A percentile compares a stretch with the other conserved stretches of the same genome.
phyloP scores from a whole-genome alignment of 2,329 filamentous ascomycete genomes.

The Diaporthe sp. region DNA sequence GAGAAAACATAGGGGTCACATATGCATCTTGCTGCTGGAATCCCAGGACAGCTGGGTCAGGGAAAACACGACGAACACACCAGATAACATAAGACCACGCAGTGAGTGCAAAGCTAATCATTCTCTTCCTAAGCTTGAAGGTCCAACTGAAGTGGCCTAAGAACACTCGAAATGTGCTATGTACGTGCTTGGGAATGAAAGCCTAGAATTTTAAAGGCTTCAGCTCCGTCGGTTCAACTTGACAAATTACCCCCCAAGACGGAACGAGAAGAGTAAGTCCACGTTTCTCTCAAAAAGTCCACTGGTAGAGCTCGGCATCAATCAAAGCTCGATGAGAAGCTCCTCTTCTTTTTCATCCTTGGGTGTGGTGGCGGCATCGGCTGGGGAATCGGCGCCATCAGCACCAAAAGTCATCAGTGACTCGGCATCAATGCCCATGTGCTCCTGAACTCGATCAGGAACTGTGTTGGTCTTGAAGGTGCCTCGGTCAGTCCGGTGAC shows the following conservation, averaged over 20 bases:
- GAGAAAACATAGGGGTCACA: no score
- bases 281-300: background rate
- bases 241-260: background rate
- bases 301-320: background rate
- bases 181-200: background rate
- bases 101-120: no score
- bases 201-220: background rate
- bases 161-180: background rate
- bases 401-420: background rate
- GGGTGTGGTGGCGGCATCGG: background rate
- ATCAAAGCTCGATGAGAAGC: constrained; percentile 21
- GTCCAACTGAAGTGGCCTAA: background rate
- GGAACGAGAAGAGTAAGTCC: background rate
- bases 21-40: no score
- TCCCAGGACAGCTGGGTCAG: no score
- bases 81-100: no score
- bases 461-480: background rate
- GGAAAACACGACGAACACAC: no score
- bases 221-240: background rate
- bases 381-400: background rate
- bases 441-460: background rate
- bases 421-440: background rate
- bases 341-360: background rate
- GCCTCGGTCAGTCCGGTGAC: background rate
- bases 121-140: no score